These are phyloP conservation scores for Jackrogersella minutella DNA, from an alignment of 495 filamentous ascomycete species.

Conservation along the genomic window DNA sequence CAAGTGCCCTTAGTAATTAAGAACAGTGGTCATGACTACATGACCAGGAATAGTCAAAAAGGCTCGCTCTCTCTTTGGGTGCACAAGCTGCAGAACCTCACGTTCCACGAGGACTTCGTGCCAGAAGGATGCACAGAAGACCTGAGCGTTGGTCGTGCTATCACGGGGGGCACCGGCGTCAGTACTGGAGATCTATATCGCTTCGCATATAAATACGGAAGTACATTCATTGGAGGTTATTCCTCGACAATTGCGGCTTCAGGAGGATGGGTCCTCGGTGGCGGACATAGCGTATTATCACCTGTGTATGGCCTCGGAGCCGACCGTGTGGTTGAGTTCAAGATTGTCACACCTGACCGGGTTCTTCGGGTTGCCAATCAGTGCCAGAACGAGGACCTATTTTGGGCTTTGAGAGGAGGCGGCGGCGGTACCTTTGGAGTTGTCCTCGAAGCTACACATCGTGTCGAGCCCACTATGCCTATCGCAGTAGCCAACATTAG, in stretches of 20 bases:
- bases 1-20: slow-evolving; percentile 51
- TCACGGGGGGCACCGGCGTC: slow-evolving; percentile 52
- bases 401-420: slow-evolving; percentile 68
- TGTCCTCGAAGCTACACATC: slow-evolving; percentile 56
- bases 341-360: slow-evolving; percentile 65
- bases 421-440: slow-evolving; percentile 65
- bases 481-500: slow-evolving; percentile 51
- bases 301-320: slow-evolving; percentile 67
- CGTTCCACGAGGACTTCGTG: slow-evolving; percentile 48
- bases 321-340: slow-evolving; percentile 69
- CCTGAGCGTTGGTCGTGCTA: slow-evolving; percentile 47
- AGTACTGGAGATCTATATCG: slow-evolving; percentile 50
- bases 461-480: slow-evolving; percentile 48
- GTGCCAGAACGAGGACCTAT: slow-evolving; percentile 62
- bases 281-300: slow-evolving; percentile 63
- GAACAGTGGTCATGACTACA: slow-evolving; percentile 52
- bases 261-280: slow-evolving; percentile 70
- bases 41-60: slow-evolving; percentile 57
- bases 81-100: slow-evolving; percentile 62
- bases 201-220: slow-evolving; percentile 44
- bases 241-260: slow-evolving; percentile 57
- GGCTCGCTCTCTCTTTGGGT: slow-evolving; percentile 68
- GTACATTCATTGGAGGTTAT: slow-evolving; percentile 49
- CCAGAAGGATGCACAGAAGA: slow-evolving; percentile 31
- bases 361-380: slow-evolving; percentile 57